These are phyloP conservation scores for Notholithocarpus densiflorus DNA, from an alignment of 306 rosid species.

Conservation along the genomic window DNA sequence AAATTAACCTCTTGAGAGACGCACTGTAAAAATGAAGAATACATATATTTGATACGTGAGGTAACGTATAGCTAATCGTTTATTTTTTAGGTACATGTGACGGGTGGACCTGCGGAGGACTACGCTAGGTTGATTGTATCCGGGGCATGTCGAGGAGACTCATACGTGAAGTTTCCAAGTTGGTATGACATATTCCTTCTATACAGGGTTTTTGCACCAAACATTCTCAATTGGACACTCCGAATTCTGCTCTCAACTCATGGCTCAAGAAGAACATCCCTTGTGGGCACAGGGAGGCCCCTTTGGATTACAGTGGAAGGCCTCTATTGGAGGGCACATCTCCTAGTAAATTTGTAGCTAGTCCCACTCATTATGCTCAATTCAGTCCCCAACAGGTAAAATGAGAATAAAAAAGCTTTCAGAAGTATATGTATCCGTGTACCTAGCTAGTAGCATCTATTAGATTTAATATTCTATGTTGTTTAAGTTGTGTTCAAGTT, in stretches of 20 bases:
- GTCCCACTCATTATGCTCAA: conserved; percentile 32
- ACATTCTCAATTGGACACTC: conserved; percentile 66
- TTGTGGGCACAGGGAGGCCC: conserved; percentile 64
- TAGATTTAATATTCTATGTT: neutral
- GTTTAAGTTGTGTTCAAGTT: neutral
- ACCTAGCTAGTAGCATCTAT: neutral
- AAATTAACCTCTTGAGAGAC: neutral
- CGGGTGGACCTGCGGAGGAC: conserved; percentile 59
- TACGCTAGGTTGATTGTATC: conserved; percentile 71
- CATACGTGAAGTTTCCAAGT: conserved; percentile 68
- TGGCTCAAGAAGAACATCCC: conserved; percentile 42
- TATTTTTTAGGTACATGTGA: conserved; percentile 46
- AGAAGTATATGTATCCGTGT: too few relatives aligned
- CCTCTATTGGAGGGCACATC: conserved; percentile 41
- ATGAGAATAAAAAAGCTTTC: conserved; percentile 27
- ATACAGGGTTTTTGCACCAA: conserved; percentile 68
- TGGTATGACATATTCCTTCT: conserved; percentile 78
- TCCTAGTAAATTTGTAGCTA: conserved; percentile 27
- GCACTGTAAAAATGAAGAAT: neutral
- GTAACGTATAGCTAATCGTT: neutral
- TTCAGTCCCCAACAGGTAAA: conserved; percentile 40
- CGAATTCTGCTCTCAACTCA: conserved; percentile 49
- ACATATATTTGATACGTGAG: too few relatives aligned
- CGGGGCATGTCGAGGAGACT: conserved; percentile 74
- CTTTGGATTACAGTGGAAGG: conserved; percentile 20